phyloP scores from a whole-genome alignment of 495 filamentous ascomycete genomes.

The Tuber magnatum region DNA sequence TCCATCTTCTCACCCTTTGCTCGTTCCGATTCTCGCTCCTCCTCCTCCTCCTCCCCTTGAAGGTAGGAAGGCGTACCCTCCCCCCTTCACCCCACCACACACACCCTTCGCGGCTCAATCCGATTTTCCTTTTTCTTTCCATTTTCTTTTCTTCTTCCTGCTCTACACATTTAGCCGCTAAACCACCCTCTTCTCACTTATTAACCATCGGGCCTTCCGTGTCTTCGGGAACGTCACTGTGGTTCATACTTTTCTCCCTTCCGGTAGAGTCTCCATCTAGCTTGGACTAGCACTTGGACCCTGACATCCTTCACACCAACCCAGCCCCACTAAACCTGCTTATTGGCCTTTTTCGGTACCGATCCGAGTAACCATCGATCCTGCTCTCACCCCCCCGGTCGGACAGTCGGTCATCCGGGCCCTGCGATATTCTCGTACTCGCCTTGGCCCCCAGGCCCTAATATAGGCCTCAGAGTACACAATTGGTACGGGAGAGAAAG shows the following conservation, averaged over 20 bases:
- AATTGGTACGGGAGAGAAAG: not conserved
- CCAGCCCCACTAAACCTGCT: not conserved
- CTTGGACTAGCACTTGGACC: not conserved
- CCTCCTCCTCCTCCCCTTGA: not conserved
- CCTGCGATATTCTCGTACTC: not conserved
- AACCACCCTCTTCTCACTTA: not conserved
- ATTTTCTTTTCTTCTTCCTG: not conserved
- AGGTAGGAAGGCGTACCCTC: not conserved
- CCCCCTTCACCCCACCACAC: not conserved
- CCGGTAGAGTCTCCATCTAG: not conserved
- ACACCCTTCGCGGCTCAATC: no score
- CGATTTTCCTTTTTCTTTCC: no score
- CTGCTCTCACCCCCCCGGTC: not conserved
- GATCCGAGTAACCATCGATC: slow-evolving; percentile 5
- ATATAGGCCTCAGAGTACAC: slow-evolving; percentile 1
- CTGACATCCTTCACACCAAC: not conserved
- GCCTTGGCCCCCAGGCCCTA: not conserved
- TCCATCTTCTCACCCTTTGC: not conserved
- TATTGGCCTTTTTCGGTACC: not conserved
- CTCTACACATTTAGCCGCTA: not conserved
- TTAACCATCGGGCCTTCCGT: not conserved
- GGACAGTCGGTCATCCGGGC: not conserved
- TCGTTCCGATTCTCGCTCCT: not conserved
- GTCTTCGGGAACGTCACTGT: not conserved
- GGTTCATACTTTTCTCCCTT: not conserved